Conservation (phyloP, 768 basidiomycete genomes). For the Trametes cubensis region DNA sequence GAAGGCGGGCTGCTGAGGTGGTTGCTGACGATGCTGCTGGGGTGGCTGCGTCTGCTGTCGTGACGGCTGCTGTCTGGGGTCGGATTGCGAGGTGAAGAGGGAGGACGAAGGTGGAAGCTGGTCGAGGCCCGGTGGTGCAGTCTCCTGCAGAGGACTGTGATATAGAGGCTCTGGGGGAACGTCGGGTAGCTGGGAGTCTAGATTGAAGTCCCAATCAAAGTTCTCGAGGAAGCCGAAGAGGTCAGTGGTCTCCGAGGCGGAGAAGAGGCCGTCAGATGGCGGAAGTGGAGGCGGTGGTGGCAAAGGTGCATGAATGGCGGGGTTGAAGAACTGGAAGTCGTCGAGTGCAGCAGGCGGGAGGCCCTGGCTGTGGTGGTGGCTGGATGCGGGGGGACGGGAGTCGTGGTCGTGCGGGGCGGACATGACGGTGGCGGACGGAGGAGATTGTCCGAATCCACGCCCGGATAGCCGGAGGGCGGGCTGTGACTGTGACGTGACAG, state of each 20-base stretch:
- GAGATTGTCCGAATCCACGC: not conserved
- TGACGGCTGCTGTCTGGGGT: slow-evolving; percentile 3
- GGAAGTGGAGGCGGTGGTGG: slow-evolving; percentile 65
- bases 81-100: slow-evolving; percentile 12
- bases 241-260: slow-evolving; percentile 75
- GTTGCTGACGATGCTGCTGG: not conserved
- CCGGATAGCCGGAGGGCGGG: slow-evolving; percentile 16
- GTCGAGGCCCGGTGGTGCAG: slow-evolving; percentile 30
- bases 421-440: slow-evolving; percentile 12
- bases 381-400: slow-evolving; percentile 4
- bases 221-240: slow-evolving; percentile 83
- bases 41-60: slow-evolving; percentile 1
- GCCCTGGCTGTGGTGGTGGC: slow-evolving; percentile 18
- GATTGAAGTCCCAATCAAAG: slow-evolving; percentile 68
- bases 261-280: slow-evolving; percentile 77
- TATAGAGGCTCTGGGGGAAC: slow-evolving; percentile 11
- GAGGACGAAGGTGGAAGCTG: slow-evolving; percentile 20
- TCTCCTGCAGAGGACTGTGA: slow-evolving; percentile 16
- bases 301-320: slow-evolving; percentile 47
- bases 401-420: slow-evolving; percentile 19
- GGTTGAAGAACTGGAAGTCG: slow-evolving; percentile 77
- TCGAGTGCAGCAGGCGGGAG: slow-evolving; percentile 62
- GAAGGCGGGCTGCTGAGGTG: not conserved
- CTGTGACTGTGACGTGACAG: not conserved
- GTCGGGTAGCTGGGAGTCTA: slow-evolving; percentile 31